A percentile compares a stretch with the other conserved stretches of the same genome.
Evolutionary conservation across 2,329 filamentous ascomycete species (phyloP).

Genomic region (Fusarium nematophilum): DNA sequence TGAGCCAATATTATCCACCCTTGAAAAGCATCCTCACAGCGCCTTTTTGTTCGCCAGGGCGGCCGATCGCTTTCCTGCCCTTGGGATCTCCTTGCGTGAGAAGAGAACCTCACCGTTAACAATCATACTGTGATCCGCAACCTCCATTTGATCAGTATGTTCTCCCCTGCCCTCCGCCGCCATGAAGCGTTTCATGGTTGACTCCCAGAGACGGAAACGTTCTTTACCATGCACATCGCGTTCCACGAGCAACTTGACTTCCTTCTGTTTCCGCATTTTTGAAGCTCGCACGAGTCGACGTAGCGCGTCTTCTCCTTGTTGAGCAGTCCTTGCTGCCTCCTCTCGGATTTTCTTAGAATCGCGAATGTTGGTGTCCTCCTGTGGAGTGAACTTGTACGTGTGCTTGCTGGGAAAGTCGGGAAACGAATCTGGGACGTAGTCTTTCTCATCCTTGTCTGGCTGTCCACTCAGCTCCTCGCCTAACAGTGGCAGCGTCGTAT

Average conservation of each 20-base stretch:
- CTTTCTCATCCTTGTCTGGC: conserved; percentile 64
- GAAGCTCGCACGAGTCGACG: conserved; percentile 69
- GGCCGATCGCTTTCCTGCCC: conserved; percentile 56
- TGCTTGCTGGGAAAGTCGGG: conserved; percentile 73
- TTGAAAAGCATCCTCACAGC: conserved; percentile 12
- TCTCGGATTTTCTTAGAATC: conserved; percentile 70
- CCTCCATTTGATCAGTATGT: conserved; percentile 58
- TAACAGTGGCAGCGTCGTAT: conserved; percentile 58
- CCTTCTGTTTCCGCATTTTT: conserved; percentile 73
- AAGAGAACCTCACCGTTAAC: conserved; percentile 68
- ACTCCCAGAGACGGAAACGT: conserved; percentile 70
- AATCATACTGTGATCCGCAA: conserved; percentile 73
- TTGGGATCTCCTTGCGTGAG: conserved; percentile 64
- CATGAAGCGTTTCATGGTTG: conserved; percentile 68
- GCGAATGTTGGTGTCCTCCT: conserved; percentile 57
- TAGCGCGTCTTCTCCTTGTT: conserved; percentile 71
- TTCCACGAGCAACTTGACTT: conserved; percentile 67
- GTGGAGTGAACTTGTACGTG: conserved; percentile 70
- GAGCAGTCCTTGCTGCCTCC: conserved; percentile 68
- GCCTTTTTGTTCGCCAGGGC: conserved; percentile 39
- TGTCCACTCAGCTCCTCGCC: conserved; percentile 69
- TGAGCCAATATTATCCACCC: conserved; percentile 2
- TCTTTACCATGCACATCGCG: conserved; percentile 63
- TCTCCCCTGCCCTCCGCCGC: conserved; percentile 45
- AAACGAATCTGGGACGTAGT: conserved; percentile 69